phyloP scores from a whole-genome alignment of 2,329 filamentous ascomycete genomes.

The Alternaria ethzedia region DNA sequence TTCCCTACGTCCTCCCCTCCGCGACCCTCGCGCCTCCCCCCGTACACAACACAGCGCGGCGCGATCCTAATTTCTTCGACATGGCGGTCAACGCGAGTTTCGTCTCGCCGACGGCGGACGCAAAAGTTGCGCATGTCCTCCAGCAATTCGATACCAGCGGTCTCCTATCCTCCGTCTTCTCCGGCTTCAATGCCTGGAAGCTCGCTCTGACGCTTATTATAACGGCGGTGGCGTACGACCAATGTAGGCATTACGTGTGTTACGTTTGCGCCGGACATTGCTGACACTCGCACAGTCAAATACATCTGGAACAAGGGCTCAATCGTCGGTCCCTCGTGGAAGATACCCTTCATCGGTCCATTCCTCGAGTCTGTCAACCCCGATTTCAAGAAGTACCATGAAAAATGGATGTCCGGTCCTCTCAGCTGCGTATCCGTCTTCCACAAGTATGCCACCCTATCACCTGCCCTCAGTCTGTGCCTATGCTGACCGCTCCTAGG shows the following conservation, averaged over 20 bases:
- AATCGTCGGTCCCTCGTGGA: slow-evolving; percentile 56
- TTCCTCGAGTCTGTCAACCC: slow-evolving; percentile 92
- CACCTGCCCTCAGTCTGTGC: background rate
- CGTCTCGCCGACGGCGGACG: slow-evolving; percentile 49
- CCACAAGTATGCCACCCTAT: slow-evolving; percentile 74
- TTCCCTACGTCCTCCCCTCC: slow-evolving; percentile 5
- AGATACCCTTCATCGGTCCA: slow-evolving; percentile 73
- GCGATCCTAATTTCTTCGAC: slow-evolving; percentile 3
- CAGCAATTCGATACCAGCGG: slow-evolving; percentile 39
- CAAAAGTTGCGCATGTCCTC: slow-evolving; percentile 41
- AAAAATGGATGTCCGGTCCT: slow-evolving; percentile 89
- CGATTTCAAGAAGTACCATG: slow-evolving; percentile 88
- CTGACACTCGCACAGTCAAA: slow-evolving; percentile 58
- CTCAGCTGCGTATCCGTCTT: slow-evolving; percentile 98
- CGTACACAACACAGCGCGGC: slow-evolving; percentile 2
- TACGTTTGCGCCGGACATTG: background rate
- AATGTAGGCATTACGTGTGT: slow-evolving; percentile 67
- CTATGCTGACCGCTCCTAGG: slow-evolving; percentile 55
- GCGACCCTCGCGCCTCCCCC: slow-evolving; percentile 10
- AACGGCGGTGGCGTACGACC: slow-evolving; percentile 83
- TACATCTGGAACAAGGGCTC: slow-evolving; percentile 56
- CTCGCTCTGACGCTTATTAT: slow-evolving; percentile 67
- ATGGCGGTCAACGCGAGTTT: slow-evolving; percentile 50
- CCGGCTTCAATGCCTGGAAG: slow-evolving; percentile 39
- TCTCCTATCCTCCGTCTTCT: slow-evolving; percentile 40